Evolutionary conservation across 1,284 basidiomycete species (phyloP).

Genomic region (Ustilago cynodontis): DNA sequence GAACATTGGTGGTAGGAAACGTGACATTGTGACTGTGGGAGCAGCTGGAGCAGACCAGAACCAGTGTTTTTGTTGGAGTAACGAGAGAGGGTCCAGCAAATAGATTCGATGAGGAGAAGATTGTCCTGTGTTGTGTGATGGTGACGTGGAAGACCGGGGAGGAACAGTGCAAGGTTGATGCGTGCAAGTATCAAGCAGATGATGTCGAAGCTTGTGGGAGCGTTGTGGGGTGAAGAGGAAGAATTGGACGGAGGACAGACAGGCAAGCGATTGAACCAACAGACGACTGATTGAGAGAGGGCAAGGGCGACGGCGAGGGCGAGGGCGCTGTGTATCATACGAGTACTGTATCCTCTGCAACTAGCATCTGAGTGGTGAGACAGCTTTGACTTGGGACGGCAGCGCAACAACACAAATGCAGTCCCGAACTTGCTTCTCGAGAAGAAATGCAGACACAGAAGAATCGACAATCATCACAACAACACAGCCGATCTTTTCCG

Average conservation of each 20-base stretch:
- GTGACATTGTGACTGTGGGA: slow-evolving; percentile 39
- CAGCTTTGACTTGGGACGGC: not conserved
- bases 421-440: not conserved
- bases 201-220: slow-evolving; percentile 4
- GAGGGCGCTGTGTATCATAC: not conserved
- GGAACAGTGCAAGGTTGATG: not conserved
- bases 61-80: not conserved
- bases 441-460: slow-evolving; percentile 2
- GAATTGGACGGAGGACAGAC: not conserved
- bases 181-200: not conserved
- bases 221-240: slow-evolving; percentile 9
- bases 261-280: not conserved
- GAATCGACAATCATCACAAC: slow-evolving; percentile 4
- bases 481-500: slow-evolving; percentile 1
- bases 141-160: not conserved
- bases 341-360: no score
- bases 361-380: no score
- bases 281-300: no score
- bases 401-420: not conserved
- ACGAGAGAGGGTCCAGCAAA: no score
- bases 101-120: no score
- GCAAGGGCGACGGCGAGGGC: not conserved
- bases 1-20: slow-evolving; percentile 51
- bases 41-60: not conserved
- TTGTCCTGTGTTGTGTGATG: no score